Evolutionary conservation across 768 basidiomycete species (phyloP), one percentile per base, ranked within the genome.

Genomic region (Coprinopsis marcescibilis): DNA sequence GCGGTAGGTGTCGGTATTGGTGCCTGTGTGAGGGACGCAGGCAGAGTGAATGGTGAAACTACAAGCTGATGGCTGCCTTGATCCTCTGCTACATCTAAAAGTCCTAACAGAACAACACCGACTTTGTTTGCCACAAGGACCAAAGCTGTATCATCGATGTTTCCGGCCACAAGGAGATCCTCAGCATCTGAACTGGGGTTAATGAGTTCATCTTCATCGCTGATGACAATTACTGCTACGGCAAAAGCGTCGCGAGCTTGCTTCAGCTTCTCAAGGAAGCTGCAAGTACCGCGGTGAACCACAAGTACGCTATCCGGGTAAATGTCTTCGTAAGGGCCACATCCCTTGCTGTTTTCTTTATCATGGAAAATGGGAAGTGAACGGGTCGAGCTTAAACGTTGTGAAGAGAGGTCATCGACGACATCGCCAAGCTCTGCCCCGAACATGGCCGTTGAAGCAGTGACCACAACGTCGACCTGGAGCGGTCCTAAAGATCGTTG

Each of bases 191-290:
- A 80, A 2, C 84, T 81, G 17, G 89, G 88, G 56, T 83, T 86
- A 35, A 89, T 71, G 12, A 63, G 57, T 5, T 51, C 36, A 17
- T 88, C 80, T 23, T 81, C 74, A 48, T 81, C 70, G 58, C 78
- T 83, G 57, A 87, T 65, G 34, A 95, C 81, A 12, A 98, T 64
- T 7, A 93, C 78, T 1, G 90, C 94, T 0, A 75, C 75, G 3
- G 91, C 90, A 1, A 80, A 84, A 1, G 83, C 86, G 7, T 71
- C 65, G 14, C 75, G 73, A 3, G 92, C 93, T 36, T 72, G 52
- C 11, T 80, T 41, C 13, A 94, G 71, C 66, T 99, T 99, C 53
- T 89, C 77, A 12, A 90, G 64, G 65, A 98, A 97, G 7, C 91
- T 85, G 63, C 95, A 98, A 3, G 72, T 77, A 4, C 95, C 95